Evolutionary conservation across 1,284 basidiomycete species (phyloP), one percentile per base, ranked within the genome.

Genomic region (Lentinula novae-zelandiae): DNA sequence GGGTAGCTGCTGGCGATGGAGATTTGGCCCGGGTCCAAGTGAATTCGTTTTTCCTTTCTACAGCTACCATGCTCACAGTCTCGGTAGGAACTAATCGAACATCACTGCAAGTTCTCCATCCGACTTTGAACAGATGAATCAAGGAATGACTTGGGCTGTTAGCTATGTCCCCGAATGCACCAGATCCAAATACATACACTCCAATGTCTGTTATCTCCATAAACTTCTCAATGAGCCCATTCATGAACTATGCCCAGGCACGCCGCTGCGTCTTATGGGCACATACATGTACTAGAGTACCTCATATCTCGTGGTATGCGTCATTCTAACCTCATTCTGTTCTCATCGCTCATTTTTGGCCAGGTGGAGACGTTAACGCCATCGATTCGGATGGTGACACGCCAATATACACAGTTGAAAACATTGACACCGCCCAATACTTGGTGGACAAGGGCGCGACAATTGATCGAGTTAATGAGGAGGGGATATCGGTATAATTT

Each of bases 241-340:
- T 34, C 40, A 36, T 40, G 64, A 57, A 63, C 53, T 10, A 13
- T 52, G 54, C 62, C 51, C 69, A 90, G 89, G 86, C 95, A 97
- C 74, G 95, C 95, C n/a, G 94, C 95, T 6, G 94, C 93, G 0
- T 96, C 94, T 0, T 97, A 96, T 72, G 91, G 85, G 9, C 94
- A 95, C 57, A 69, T 90, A 15, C 75, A 89, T 44, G 74, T 96
- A 50, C 78, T 97, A 22, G 81, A 85, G 33, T 96, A 93, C 76
- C 84, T 97, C 60, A 78, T 95, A 62, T 80, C 84, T 13, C 81
- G 38, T 36, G 57, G 57, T 58, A 34, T n/a, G 57, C 39, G 36
- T 5, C n/a, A n/a, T 22, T 22, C 22, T n/a, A 12, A 40, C 40
- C 22, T 51, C 27, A 27, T 51, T 62, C 20, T 36, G 31, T 55